Percentiles rank a stretch among this genome's conserved stretches.
phyloP scores from a whole-genome alignment of 148 eudicot genomes.

The Rhododendron ferrugineum region DNA sequence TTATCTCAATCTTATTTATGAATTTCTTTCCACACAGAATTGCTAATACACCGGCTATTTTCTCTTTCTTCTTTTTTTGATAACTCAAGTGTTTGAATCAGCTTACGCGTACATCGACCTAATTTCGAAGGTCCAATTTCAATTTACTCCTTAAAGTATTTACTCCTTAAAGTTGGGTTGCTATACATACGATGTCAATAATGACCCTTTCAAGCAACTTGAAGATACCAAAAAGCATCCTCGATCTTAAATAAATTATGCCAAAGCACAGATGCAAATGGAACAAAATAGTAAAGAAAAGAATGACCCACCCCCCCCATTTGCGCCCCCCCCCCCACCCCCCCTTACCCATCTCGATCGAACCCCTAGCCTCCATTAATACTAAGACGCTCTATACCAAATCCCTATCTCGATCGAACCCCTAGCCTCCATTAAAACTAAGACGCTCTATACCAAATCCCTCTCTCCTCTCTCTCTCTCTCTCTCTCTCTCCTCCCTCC shows the following conservation, averaged over 20 bases:
- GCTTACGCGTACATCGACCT: fast-evolving
- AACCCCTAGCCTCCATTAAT: constrained; percentile 13
- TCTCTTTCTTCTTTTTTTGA: too few relatives aligned
- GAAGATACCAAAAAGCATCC: not conserved
- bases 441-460: not conserved
- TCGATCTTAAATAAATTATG: not conserved
- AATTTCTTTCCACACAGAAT: not conserved
- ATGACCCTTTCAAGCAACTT: not conserved
- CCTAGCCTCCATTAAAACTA: constrained; percentile 9
- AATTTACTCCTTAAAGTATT: too few relatives aligned
- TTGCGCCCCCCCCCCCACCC: too few relatives aligned
- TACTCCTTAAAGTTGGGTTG: not conserved
- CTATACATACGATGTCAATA: not conserved
- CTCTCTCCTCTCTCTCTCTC: not conserved
- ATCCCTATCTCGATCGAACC: constrained; percentile 8
- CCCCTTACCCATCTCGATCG: constrained; percentile 5
- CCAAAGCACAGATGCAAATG: not conserved
- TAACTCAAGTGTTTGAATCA: not conserved
- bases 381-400: not conserved
- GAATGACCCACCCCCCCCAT: constrained; percentile 6
- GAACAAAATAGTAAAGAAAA: not conserved
- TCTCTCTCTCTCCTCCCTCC: constrained; percentile 6
- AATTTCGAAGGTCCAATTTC: not conserved
- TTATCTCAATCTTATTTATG: not conserved
- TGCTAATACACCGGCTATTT: not conserved